Evolutionary conservation across 202 grass and related monocot genomes (phyloP).

Genomic region (Cymbopogon flexuosus): DNA sequence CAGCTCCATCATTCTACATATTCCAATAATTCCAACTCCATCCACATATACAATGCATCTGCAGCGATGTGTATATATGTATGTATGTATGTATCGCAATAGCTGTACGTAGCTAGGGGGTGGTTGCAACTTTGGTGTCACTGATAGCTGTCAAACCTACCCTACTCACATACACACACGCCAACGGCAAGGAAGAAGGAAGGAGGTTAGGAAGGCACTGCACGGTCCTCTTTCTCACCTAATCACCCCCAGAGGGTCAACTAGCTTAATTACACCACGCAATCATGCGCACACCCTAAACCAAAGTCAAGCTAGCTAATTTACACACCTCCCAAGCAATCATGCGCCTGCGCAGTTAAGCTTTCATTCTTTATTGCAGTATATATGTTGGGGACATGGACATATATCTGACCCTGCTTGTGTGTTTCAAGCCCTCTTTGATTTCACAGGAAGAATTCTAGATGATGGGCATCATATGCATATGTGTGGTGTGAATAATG

Average conservation of each 20-base stretch:
- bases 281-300: neutral
- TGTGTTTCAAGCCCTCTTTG: neutral
- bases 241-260: neutral
- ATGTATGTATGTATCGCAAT: neutral
- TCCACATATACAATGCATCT: neutral
- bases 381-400: neutral
- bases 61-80: neutral
- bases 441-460: neutral
- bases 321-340: neutral
- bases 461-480: neutral
- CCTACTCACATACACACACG: neutral
- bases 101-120: neutral
- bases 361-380: neutral
- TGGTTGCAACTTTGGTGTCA: conserved; percentile 34
- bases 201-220: neutral
- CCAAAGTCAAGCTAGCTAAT: neutral
- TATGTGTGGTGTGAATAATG: neutral
- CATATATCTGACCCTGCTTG: neutral
- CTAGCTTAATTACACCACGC: neutral
- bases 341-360: neutral
- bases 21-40: neutral
- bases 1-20: neutral
- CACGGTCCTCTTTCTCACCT: neutral
- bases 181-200: neutral
- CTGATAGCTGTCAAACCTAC: conserved; percentile 31